phyloP scores from a whole-genome alignment of 2,329 filamentous ascomycete genomes.

The Venturia oleaginea region DNA sequence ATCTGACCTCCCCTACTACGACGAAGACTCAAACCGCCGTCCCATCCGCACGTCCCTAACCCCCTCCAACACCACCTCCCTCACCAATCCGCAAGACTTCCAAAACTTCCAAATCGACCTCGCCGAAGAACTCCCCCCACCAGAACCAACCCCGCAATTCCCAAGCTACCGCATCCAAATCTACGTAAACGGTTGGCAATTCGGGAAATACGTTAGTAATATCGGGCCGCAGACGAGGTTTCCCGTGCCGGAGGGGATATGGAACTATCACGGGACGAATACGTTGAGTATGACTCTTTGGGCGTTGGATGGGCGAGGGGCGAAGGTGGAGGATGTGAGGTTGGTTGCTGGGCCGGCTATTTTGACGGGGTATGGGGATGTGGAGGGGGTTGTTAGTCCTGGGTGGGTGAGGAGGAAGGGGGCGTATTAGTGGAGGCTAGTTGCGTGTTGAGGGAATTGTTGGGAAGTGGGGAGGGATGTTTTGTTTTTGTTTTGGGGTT shows the following conservation, averaged over 20 bases:
- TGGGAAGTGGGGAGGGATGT: no score
- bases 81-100: not conserved
- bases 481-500: no score
- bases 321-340: constrained; percentile 10
- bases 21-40: not conserved
- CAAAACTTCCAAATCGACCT: not conserved
- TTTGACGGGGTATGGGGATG: not conserved
- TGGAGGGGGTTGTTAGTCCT: not conserved
- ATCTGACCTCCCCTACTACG: not conserved
- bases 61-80: not conserved
- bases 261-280: constrained; percentile 63
- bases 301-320: constrained; percentile 23
- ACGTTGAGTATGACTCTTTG: constrained; percentile 61
- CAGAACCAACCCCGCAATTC: constrained; percentile 24
- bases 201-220: constrained; percentile 58
- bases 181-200: constrained; percentile 71
- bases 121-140: not conserved
- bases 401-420: not conserved
- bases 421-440: not conserved
- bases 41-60: not conserved
- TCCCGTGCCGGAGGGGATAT: constrained; percentile 64
- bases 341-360: constrained; percentile 9
- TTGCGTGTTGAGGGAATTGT: not conserved
- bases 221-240: constrained; percentile 66
- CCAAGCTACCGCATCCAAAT: constrained; percentile 51